A percentile compares a stretch with the other conserved stretches of the same genome.
These are phyloP conservation scores for Boletus rubescentipes DNA, from an alignment of 768 basidiomycete genomes.

Conservation along the genomic window DNA sequence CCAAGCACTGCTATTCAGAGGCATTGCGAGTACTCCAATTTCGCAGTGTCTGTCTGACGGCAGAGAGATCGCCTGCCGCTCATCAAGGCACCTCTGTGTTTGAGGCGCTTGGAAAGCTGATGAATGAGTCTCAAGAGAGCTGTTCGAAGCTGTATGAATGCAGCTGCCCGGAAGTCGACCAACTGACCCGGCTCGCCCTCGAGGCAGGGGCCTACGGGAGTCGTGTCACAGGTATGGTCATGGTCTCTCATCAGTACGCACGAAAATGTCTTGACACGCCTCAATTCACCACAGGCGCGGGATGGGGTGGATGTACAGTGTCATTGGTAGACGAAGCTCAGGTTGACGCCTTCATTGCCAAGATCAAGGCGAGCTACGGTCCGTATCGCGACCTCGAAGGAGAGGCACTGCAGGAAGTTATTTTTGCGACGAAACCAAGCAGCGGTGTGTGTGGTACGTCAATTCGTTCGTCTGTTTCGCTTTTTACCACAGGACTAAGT, in stretches of 20 bases:
- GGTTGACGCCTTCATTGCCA: slow-evolving; percentile 62
- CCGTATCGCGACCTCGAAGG: slow-evolving; percentile 63
- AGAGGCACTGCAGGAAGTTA: slow-evolving; percentile 58
- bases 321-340: slow-evolving; percentile 68
- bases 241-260: background rate
- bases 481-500: background rate
- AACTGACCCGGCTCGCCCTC: slow-evolving; percentile 61
- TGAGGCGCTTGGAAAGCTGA: slow-evolving; percentile 59
- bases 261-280: background rate
- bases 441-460: slow-evolving; percentile 77
- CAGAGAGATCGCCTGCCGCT: slow-evolving; percentile 24
- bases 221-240: slow-evolving; percentile 69
- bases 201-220: slow-evolving; percentile 77
- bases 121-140: slow-evolving; percentile 77
- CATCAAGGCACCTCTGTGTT: slow-evolving; percentile 34
- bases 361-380: slow-evolving; percentile 57
- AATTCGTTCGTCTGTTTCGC: background rate
- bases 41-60: slow-evolving; percentile 60
- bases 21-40: slow-evolving; percentile 79
- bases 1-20: slow-evolving; percentile 80
- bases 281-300: slow-evolving; percentile 54
- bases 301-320: slow-evolving; percentile 91
- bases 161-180: slow-evolving; percentile 76
- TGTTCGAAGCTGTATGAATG: slow-evolving; percentile 73
- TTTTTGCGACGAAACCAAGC: slow-evolving; percentile 84